Evolutionary conservation across 495 filamentous ascomycete species (phyloP).

Genomic region (Penicillium bialowiezense): DNA sequence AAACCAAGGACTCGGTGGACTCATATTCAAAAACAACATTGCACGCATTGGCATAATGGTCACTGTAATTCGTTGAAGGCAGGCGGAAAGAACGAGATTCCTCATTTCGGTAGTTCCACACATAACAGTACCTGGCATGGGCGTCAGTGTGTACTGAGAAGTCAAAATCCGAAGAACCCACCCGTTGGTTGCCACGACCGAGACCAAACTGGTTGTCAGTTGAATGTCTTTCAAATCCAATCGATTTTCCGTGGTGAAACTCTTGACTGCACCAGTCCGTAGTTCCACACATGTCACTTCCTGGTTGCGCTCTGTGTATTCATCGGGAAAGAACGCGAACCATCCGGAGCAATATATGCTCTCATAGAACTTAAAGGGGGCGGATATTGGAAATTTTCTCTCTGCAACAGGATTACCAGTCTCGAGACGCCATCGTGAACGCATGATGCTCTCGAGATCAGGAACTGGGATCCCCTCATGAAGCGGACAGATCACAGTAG

Average conservation of each 20-base stretch:
- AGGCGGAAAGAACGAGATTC: not conserved
- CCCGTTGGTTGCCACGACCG: not conserved
- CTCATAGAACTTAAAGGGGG: too few relatives aligned
- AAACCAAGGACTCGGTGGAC: not conserved
- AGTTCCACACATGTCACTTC: too few relatives aligned
- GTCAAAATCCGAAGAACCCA: not conserved
- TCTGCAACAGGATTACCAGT: too few relatives aligned
- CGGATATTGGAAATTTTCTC: too few relatives aligned
- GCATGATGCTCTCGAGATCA: too few relatives aligned
- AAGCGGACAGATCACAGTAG: too few relatives aligned
- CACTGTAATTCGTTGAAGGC: not conserved
- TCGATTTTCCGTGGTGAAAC: not conserved
- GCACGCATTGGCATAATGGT: not conserved
- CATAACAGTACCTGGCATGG: not conserved
- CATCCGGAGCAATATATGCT: too few relatives aligned
- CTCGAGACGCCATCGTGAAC: too few relatives aligned
- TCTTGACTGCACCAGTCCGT: not conserved
- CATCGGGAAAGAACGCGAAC: too few relatives aligned
- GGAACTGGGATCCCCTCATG: too few relatives aligned
- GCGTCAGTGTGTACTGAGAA: too few relatives aligned
- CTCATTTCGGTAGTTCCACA: not conserved
- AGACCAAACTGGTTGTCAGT: not conserved
- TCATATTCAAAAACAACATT: not conserved
- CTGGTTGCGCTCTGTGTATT: too few relatives aligned
- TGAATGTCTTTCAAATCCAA: not conserved